phyloP scores from a whole-genome alignment of 1,284 basidiomycete species.

The Austroboletus novae-zelandiae region DNA sequence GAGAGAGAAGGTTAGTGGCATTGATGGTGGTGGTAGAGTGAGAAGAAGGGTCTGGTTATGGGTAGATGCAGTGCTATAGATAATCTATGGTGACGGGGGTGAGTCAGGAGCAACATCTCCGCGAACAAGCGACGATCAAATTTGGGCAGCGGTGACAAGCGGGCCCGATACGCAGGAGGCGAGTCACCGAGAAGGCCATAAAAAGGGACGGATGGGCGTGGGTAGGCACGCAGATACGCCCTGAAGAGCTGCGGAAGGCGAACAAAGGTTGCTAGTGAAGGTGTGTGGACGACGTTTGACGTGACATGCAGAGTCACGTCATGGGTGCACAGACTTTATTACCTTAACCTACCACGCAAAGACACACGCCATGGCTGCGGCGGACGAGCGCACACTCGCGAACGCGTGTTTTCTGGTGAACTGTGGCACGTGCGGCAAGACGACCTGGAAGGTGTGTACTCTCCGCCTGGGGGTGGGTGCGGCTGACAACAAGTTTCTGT shows the following conservation, averaged over 20 bases:
- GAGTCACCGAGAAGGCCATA: not conserved
- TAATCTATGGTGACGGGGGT: constrained; percentile 1
- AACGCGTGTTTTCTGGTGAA: constrained; percentile 56
- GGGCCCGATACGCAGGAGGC: not conserved
- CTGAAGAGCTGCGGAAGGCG: not conserved
- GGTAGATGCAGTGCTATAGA: constrained; percentile 4
- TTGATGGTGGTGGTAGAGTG: constrained; percentile 8
- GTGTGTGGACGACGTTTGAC: not conserved
- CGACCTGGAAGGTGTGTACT: constrained; percentile 66
- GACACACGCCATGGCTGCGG: constrained; percentile 22
- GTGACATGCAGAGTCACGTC: constrained; percentile 19
- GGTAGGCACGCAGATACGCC: too few species aligned
- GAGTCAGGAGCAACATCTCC: constrained; percentile 6
- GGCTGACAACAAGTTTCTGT: not conserved
- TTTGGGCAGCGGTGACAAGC: not conserved
- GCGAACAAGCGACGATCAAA: constrained; percentile 3
- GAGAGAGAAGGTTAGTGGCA: constrained; percentile 1
- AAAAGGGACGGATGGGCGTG: constrained; percentile 1
- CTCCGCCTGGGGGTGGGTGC: constrained; percentile 20
- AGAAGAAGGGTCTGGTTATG: constrained; percentile 10
- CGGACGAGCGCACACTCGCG: constrained; percentile 37
- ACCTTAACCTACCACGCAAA: constrained; percentile 32
- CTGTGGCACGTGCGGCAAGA: constrained; percentile 66
- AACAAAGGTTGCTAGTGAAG: not conserved
- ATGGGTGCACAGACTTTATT: constrained; percentile 31